A percentile compares a stretch with the other conserved stretches of the same genome.
These are phyloP conservation scores for Leucosporidium creatinivorum DNA, from an alignment of 768 basidiomycete species.

Conservation along the genomic window DNA sequence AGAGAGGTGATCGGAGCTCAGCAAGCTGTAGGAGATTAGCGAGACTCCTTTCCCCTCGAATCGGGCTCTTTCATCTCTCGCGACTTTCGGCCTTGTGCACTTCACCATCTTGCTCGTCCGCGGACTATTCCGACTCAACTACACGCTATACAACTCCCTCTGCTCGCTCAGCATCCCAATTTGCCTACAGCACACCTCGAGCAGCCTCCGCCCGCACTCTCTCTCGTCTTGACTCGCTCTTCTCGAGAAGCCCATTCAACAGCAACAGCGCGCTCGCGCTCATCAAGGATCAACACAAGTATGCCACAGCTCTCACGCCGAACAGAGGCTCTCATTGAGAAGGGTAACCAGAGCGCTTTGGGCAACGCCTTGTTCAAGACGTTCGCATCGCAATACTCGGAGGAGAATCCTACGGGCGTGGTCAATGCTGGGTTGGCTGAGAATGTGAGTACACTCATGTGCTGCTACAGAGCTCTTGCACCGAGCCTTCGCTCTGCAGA, in stretches of 20 bases:
- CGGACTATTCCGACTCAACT: neutral
- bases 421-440: constrained; percentile 28
- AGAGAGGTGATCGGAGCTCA: no score
- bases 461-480: neutral
- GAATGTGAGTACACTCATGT: constrained; percentile 4
- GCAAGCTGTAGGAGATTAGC: no score
- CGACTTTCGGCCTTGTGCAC: no score
- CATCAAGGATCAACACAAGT: no score
- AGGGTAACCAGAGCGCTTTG: neutral
- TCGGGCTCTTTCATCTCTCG: no score
- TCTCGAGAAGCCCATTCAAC: no score
- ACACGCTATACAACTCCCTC: neutral
- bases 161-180: neutral
- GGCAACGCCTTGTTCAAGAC: constrained; percentile 22
- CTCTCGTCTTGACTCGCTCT: neutral
- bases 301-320: neutral
- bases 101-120: no score
- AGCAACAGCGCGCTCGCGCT: no score
- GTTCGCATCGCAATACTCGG: constrained; percentile 15
- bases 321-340: neutral
- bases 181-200: neutral
- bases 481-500: neutral
- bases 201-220: no score
- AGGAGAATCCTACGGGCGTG: constrained; percentile 1
- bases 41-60: no score